phyloP scores from a whole-genome alignment of 495 filamentous ascomycete genomes.

The Aspergillus leporis region DNA sequence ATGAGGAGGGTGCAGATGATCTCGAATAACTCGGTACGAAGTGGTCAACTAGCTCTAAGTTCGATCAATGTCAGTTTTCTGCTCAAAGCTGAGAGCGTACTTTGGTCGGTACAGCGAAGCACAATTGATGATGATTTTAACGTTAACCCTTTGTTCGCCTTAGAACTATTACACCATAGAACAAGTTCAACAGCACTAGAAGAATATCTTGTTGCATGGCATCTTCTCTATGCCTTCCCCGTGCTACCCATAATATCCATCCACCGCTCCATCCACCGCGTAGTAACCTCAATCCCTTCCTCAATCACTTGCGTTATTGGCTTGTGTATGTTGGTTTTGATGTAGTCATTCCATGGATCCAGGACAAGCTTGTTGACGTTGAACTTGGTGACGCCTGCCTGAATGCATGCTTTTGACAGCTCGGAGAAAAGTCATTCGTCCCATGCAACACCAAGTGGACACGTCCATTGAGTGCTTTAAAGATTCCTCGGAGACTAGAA shows the following conservation, averaged over 20 bases:
- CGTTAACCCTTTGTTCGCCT: too few species aligned
- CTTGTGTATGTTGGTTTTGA: conserved; percentile 59
- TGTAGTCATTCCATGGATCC: conserved; percentile 56
- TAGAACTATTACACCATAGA: too few species aligned
- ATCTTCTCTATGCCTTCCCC: conserved; percentile 48
- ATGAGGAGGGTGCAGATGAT: conserved; percentile 19
- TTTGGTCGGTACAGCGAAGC: too few species aligned
- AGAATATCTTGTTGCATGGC: too few species aligned
- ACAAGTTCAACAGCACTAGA: too few species aligned
- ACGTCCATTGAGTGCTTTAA: conserved; percentile 36
- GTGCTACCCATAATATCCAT: conserved; percentile 66
- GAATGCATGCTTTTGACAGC: conserved; percentile 58
- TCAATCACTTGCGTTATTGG: conserved; percentile 66
- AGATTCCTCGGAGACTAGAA: conserved; percentile 18
- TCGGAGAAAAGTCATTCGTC: conserved; percentile 63
- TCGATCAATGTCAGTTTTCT: not conserved
- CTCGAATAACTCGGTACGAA: not conserved
- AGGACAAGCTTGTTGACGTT: conserved; percentile 77
- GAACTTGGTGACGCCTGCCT: conserved; percentile 64
- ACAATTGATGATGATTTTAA: too few species aligned
- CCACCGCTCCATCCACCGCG: conserved; percentile 61
- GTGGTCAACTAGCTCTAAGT: not conserved
- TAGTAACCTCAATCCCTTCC: conserved; percentile 60
- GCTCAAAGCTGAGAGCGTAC: not conserved
- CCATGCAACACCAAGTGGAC: conserved; percentile 71